A percentile compares a stretch with the other conserved stretches of the same genome.
phyloP scores from a whole-genome alignment of 164 flowering plant genomes.

The Amborella trichopoda region DNA sequence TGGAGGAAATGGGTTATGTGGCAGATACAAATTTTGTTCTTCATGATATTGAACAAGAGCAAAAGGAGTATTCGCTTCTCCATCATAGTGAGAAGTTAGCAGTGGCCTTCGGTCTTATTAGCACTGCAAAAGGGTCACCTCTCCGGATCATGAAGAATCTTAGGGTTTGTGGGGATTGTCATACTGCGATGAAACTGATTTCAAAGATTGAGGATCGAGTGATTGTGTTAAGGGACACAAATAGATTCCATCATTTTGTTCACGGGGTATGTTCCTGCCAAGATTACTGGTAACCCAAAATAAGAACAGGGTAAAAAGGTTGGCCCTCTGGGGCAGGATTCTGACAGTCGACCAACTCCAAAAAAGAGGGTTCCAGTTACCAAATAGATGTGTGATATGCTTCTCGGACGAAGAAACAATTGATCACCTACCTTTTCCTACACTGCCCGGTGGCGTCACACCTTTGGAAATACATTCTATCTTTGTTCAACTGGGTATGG shows the following conservation, averaged over 20 bases:
- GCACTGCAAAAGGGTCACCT: neutral
- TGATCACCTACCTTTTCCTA: too few species aligned
- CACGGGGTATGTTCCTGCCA: neutral
- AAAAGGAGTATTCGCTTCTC: neutral
- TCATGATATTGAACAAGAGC: constrained; percentile 1
- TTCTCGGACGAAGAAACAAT: too few species aligned
- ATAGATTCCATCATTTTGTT: neutral
- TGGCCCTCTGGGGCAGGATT: too few species aligned
- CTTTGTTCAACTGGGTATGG: too few species aligned
- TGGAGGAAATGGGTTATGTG: neutral
- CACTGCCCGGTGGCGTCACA: too few species aligned
- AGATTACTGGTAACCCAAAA: neutral
- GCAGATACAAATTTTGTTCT: neutral
- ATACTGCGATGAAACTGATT: neutral
- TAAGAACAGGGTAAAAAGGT: too few species aligned
- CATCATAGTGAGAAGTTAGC: constrained; percentile 1
- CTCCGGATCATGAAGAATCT: neutral
- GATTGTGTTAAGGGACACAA: neutral
- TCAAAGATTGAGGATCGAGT: neutral
- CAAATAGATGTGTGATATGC: too few species aligned
- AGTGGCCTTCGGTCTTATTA: neutral
- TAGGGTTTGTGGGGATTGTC: neutral
- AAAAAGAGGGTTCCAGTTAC: too few species aligned
- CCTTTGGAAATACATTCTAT: too few species aligned
- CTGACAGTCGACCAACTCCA: too few species aligned